Percentiles rank a stretch among this genome's conserved stretches.
These are phyloP conservation scores for Erucastrum elatum DNA, from an alignment of 345 rosid species.

Conservation along the genomic window DNA sequence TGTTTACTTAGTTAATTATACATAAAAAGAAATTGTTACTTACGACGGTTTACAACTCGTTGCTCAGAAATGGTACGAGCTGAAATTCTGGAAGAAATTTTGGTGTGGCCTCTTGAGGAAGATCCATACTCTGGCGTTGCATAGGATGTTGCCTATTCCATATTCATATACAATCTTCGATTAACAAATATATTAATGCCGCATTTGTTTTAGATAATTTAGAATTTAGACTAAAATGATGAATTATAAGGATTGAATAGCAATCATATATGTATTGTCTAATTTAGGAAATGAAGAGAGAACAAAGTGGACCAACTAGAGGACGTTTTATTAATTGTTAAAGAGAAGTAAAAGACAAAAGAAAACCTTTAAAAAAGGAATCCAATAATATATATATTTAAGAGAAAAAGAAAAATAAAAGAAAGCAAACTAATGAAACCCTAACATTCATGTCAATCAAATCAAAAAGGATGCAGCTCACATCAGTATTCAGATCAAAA, in stretches of 20 bases:
- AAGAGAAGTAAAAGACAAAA: slow-evolving; percentile 42
- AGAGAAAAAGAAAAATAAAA: slow-evolving; percentile 24
- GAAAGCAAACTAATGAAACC: slow-evolving; percentile 46
- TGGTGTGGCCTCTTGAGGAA: slow-evolving; percentile 62
- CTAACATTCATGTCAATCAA: slow-evolving; percentile 50
- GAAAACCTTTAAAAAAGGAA: slow-evolving; percentile 27
- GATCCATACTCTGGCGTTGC: slow-evolving; percentile 56
- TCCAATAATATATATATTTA: slow-evolving; percentile 42
- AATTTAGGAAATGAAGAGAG: slow-evolving; percentile 16
- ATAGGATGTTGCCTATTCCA: slow-evolving; percentile 46
- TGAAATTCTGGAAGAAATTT: slow-evolving; percentile 50
- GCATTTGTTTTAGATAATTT: not conserved
- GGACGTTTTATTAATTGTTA: slow-evolving; percentile 22
- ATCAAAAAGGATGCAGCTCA: slow-evolving; percentile 38
- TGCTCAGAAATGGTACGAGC: slow-evolving; percentile 41
- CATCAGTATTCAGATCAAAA: slow-evolving; percentile 27
- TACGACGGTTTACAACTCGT: slow-evolving; percentile 77
- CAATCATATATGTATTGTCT: slow-evolving; percentile 30
- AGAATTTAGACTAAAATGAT: slow-evolving; percentile 6
- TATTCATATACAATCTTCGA: not conserved
- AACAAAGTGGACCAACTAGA: slow-evolving; percentile 22
- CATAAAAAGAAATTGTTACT: not conserved
- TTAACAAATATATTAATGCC: not conserved
- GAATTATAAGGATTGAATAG: slow-evolving; percentile 3
- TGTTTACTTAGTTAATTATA: not conserved